Evolutionary conservation across 345 rosid genomes (phyloP), one percentile per base, ranked within the genome.

Genomic region (Acer negundo): DNA sequence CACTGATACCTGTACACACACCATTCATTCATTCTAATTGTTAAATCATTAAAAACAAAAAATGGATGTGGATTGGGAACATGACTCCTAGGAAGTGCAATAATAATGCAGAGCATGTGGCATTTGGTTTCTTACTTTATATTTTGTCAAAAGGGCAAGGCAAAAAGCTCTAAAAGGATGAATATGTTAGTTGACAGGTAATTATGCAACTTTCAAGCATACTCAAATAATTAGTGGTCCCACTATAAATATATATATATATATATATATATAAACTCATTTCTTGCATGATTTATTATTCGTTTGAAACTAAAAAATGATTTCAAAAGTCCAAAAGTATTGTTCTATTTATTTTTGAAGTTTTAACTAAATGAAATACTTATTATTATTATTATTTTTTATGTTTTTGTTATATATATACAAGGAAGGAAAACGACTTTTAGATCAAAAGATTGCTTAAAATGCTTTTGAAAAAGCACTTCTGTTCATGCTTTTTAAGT

Each of bases 1-100:
- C 77, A 96, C 97, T 0, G 95, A 96, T 56, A 94, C 99, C 99
- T 94, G 91, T 81, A 19, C 69, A 69, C 69, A 69, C 15, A 5
- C 40, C 40, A 47, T 70, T 19, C 24, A 78, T 46, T 49, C 38
- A 22, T 65, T 40, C 44, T 22, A 67, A 22, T 46, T 70, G 49
- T 51, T 3, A 74, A 55, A 22, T 46, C 20, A 23, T 15, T 7
- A 28, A 9, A 7, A 35, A 67, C 1, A 69, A n/a, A 65, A 44
- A 7, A 56, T 20, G 10, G 10, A n/a, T 1, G 1, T 23, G 61
- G 51, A 9, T 61, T 31, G 46, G 46, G 49, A 38, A 71, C 62
- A 56, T 28, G 46, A 28, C 44, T 12, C 17, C 2, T 20, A 42
- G 6, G 2, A 1, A 1, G 51, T 40, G 55, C 10, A 1, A 44